Evolutionary conservation across 2,329 filamentous ascomycete species (phyloP).

Genomic region (Cordyceps militaris): DNA sequence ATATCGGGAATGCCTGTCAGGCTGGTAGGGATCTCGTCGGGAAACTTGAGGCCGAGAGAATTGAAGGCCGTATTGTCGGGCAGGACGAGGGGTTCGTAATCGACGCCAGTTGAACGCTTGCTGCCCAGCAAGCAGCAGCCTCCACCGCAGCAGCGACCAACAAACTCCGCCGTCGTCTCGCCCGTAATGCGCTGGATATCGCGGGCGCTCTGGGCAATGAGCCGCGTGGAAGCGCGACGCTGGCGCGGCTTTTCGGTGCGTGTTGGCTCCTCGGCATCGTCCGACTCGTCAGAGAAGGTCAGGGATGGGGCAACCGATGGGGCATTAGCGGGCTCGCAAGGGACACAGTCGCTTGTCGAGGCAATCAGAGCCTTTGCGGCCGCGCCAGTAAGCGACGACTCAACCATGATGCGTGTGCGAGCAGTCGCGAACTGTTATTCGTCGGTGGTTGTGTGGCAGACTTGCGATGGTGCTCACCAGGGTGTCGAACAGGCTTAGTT

Average conservation of each 20-base stretch:
- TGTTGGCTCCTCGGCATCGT: conserved; percentile 47
- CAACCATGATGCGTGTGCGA: conserved; percentile 24
- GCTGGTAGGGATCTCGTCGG: conserved; percentile 60
- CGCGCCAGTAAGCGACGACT: conserved; percentile 17
- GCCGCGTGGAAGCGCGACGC: conserved; percentile 61
- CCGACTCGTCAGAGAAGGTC: conserved; percentile 56
- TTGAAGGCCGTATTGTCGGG: conserved; percentile 83
- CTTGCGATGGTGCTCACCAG: background rate
- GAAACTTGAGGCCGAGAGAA: conserved; percentile 67
- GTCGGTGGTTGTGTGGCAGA: background rate
- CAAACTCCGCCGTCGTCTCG: conserved; percentile 54
- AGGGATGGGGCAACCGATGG: conserved; percentile 53
- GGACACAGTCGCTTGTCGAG: conserved; percentile 34
- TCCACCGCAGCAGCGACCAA: conserved; percentile 57
- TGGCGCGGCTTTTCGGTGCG: conserved; percentile 38
- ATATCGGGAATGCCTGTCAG: conserved; percentile 66
- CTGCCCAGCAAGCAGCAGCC: conserved; percentile 52
- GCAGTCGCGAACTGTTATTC: background rate
- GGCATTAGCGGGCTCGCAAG: conserved; percentile 34
- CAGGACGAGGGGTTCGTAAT: conserved; percentile 46
- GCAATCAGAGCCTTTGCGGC: conserved; percentile 34
- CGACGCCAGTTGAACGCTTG: conserved; percentile 37
- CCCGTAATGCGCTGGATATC: conserved; percentile 59
- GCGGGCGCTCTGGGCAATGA: conserved; percentile 56
- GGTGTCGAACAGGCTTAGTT: background rate